Conservation (phyloP, 116 monocot genomes). For the Posidonia oceanica region DNA sequence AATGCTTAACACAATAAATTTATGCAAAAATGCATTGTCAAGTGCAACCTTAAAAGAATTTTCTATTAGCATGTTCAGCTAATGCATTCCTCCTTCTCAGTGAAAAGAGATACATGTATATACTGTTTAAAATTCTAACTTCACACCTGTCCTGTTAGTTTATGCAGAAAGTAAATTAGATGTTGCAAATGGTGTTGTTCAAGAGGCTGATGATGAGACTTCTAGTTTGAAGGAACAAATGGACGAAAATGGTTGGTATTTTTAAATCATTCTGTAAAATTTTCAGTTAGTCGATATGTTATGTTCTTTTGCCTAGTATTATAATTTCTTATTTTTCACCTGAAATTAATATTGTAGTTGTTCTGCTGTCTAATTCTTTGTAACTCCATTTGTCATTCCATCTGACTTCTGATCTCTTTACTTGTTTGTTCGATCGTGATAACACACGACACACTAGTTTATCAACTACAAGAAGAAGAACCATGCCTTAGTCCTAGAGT, state of each 20-base stretch:
- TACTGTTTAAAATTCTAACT: not conserved
- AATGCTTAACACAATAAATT: no score
- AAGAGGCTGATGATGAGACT: conserved; percentile 11
- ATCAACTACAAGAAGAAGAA: no score
- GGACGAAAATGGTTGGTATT: conserved; percentile 39
- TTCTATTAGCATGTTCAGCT: no score
- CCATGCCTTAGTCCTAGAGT: no score
- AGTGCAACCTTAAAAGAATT: no score
- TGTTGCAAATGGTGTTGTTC: conserved; percentile 1
- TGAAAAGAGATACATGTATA: no score
- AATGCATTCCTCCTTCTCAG: no score
- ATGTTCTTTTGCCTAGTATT: not conserved
- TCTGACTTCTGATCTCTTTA: not conserved
- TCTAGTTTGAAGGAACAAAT: conserved; percentile 19
- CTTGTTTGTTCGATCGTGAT: not conserved
- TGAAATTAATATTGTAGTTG: not conserved
- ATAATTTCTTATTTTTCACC: not conserved
- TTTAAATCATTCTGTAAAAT: not conserved
- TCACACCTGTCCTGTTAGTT: not conserved
- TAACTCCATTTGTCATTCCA: not conserved
- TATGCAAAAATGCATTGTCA: no score
- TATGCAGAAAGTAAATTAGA: conserved; percentile 10
- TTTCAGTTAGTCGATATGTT: not conserved
- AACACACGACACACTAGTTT: no score
- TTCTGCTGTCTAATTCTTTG: not conserved